A percentile compares a stretch with the other conserved stretches of the same genome.
Conservation (phyloP, 208 protist genomes). For the Leishmania lainsoni region DNA sequence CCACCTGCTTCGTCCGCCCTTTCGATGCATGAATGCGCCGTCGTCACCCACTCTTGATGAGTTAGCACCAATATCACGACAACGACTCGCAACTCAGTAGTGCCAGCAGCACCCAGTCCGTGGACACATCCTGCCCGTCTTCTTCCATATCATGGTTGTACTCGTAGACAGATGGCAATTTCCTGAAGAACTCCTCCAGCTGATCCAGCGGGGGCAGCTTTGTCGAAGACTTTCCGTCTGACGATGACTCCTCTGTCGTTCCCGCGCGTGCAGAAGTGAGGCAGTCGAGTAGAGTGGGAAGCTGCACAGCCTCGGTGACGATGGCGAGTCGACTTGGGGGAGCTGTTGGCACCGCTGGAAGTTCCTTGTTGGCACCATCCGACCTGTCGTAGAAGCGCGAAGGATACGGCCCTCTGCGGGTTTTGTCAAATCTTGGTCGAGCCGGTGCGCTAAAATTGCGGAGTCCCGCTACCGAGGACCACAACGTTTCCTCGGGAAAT, state of each 20-base stretch:
- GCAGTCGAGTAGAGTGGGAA: conserved; percentile 28
- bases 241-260: background rate
- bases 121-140: conserved; percentile 26
- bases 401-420: conserved; percentile 11
- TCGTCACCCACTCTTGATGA: background rate
- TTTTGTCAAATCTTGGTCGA: conserved; percentile 14
- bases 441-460: conserved; percentile 8
- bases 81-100: conserved; percentile 35
- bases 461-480: conserved; percentile 15
- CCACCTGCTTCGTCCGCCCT: background rate
- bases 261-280: conserved; percentile 8
- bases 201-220: conserved; percentile 35
- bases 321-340: conserved; percentile 26
- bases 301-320: conserved; percentile 22
- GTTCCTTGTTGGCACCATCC: conserved; percentile 3
- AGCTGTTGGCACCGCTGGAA: conserved; percentile 14
- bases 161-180: conserved; percentile 38
- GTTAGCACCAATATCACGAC: background rate
- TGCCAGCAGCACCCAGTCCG: conserved; percentile 42
- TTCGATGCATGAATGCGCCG: background rate
- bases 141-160: conserved; percentile 41
- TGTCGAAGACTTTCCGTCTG: conserved; percentile 14
- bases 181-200: conserved; percentile 37
- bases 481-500: conserved; percentile 31
- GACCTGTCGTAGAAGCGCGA: background rate